phyloP scores from a whole-genome alignment of 1,284 basidiomycete genomes.

The Anthracocystis panici-leucophaei region DNA sequence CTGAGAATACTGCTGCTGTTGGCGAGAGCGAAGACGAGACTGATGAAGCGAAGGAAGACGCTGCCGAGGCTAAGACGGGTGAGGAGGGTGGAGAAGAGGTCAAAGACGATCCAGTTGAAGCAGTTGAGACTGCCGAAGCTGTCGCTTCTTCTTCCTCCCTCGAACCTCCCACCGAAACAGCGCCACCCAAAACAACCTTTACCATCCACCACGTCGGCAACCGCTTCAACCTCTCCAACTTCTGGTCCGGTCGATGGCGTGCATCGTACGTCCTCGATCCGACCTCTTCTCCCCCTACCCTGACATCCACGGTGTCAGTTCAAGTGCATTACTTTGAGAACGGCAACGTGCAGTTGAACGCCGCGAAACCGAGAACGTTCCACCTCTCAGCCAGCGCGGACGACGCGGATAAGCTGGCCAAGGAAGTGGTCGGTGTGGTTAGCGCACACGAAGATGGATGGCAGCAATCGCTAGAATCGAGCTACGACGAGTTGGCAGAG shows the following conservation, averaged over 20 bases:
- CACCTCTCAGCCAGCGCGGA: slow-evolving; percentile 23
- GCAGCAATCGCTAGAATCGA: slow-evolving; percentile 50
- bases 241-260: slow-evolving; percentile 67
- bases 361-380: slow-evolving; percentile 30
- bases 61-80: not conserved
- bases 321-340: slow-evolving; percentile 69
- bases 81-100: slow-evolving; percentile 4
- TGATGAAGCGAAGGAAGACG: slow-evolving; percentile 2
- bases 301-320: slow-evolving; percentile 37
- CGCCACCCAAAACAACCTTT: slow-evolving; percentile 27
- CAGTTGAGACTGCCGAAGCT: slow-evolving; percentile 22
- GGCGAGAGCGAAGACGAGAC: not conserved
- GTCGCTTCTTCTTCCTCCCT: slow-evolving; percentile 7
- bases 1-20: slow-evolving; percentile 28
- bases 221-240: slow-evolving; percentile 67
- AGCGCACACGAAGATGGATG: slow-evolving; percentile 58
- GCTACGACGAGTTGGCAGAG: slow-evolving; percentile 58
- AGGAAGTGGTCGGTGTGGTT: slow-evolving; percentile 47
- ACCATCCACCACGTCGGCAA: slow-evolving; percentile 65
- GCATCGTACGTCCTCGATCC: slow-evolving; percentile 57
- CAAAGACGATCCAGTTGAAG: slow-evolving; percentile 18
- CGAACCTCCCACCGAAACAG: not conserved
- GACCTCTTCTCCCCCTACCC: not conserved
- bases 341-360: slow-evolving; percentile 67
- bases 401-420: slow-evolving; percentile 18